Evolutionary conservation across 768 basidiomycete species (phyloP), one percentile per base, ranked within the genome.

Genomic region (Russula olivacea): DNA sequence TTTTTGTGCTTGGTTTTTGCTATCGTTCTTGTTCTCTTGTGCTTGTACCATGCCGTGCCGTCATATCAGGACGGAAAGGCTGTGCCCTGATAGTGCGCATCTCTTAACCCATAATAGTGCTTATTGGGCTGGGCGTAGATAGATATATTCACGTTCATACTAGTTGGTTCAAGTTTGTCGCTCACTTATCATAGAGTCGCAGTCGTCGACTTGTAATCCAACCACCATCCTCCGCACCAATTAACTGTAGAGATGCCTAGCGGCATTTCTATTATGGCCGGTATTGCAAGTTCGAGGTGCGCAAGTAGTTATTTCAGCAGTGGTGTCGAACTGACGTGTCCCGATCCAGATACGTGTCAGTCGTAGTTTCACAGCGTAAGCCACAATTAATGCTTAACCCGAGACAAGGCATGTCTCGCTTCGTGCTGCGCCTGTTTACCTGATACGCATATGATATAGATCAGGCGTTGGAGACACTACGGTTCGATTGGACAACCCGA

Each of bases 161-260:
- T 47, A 58, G 62, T 48, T 28, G 61, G 45, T 58, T 36, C 25
- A 12, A 47, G 11, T 11, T 47, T 45, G 55, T 63, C 45, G 43
- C 51, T 30, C 58, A 59, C 52, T 28, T 58, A 47, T 47, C 45
- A 47, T 47, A 47, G 62, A 55, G 50, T 23, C 58, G 28, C 57
- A 40, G 34, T 38, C 41, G 11, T 47, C 51, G 51, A 41, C 34
- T 58, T 63, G 57, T 54, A 63, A 54, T 63, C 30, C 38, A 63
- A 36, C 57, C 34, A 23, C 21, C 15, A 43, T 17, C 55, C 15
- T 4, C 32, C 43, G 17, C 23, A 10, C 23, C 34, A 2, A 43
- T n/a, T 9, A 43, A 43, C 19, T 43, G 9, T 43, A 40, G 38
- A 40, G 14, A 40, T 40, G 9, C n/a, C 19, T 41, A 19, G 43